phyloP scores from a whole-genome alignment of 2,329 filamentous ascomycete genomes.

The Exophiala sp. region DNA sequence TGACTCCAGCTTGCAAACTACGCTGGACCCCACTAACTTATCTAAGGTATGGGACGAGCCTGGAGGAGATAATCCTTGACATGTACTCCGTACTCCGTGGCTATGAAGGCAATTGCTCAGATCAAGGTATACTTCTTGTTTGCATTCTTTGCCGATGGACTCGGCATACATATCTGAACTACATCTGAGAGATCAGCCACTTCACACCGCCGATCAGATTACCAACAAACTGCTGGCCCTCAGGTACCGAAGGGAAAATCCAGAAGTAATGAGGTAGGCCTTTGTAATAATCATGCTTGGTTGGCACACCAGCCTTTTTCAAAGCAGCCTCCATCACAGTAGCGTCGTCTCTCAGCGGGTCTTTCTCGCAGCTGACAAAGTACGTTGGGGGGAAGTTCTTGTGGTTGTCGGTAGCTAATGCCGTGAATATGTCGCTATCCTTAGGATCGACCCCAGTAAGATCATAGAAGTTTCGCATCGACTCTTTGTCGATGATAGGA shows the following conservation, averaged over 20 bases:
- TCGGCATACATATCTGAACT: background rate
- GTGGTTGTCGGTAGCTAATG: slow-evolving; percentile 27
- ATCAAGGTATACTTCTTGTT: too few species aligned
- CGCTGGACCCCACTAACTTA: background rate
- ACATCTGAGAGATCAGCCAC: slow-evolving; percentile 25
- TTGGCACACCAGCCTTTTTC: slow-evolving; percentile 26
- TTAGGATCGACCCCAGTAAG: slow-evolving; percentile 20
- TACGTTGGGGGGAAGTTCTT: slow-evolving; percentile 26
- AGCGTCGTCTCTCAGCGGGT: slow-evolving; percentile 26
- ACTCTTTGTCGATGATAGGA: slow-evolving; percentile 33
- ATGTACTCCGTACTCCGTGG: background rate
- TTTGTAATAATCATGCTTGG: slow-evolving; percentile 26
- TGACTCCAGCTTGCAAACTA: background rate
- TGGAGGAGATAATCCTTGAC: background rate
- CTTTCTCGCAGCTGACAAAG: slow-evolving; percentile 25
- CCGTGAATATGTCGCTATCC: slow-evolving; percentile 20
- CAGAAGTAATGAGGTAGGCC: slow-evolving; percentile 28
- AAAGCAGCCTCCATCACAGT: slow-evolving; percentile 26
- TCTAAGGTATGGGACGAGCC: background rate
- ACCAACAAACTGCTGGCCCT: slow-evolving; percentile 21
- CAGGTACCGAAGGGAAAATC: slow-evolving; percentile 27
- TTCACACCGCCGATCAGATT: slow-evolving; percentile 24
- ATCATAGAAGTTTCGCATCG: slow-evolving; percentile 22
- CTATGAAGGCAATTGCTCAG: too few species aligned
- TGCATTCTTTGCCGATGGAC: too few species aligned